A percentile compares a stretch with the other conserved stretches of the same genome.
These are phyloP conservation scores for Pilasporangium apinafurcum DNA, from an alignment of 352 stramenopile species.

Conservation along the genomic window DNA sequence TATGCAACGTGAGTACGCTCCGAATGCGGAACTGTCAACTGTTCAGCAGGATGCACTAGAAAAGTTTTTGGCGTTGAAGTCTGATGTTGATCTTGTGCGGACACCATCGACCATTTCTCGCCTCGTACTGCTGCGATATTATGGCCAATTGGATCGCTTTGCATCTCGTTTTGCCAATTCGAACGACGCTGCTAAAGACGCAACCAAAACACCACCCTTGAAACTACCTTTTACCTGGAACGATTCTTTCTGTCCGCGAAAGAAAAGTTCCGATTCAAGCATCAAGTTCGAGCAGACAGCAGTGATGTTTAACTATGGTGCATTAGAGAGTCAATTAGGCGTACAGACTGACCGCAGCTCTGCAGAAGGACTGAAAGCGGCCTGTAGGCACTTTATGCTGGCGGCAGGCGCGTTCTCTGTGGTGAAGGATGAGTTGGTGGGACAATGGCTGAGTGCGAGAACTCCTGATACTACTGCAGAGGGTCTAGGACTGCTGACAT, in stretches of 20 bases:
- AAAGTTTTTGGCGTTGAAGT: conserved; percentile 49
- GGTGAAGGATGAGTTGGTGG: conserved; percentile 49
- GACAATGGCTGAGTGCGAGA: conserved; percentile 23
- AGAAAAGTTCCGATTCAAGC: conserved; percentile 61
- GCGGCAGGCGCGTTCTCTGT: conserved; percentile 66
- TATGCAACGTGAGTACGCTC: conserved; percentile 59
- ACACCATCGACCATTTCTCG: conserved; percentile 58
- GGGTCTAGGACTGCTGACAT: conserved; percentile 57
- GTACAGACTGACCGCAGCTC: conserved; percentile 72
- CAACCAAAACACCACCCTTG: conserved; percentile 14
- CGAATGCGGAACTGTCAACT: conserved; percentile 4
- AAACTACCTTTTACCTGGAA: conserved; percentile 86
- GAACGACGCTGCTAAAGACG: background rate
- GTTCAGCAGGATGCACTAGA: conserved; percentile 28
- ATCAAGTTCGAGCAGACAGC: conserved; percentile 73
- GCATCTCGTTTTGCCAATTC: conserved; percentile 34
- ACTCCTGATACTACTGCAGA: conserved; percentile 63
- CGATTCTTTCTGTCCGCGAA: conserved; percentile 87
- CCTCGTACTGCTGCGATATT: conserved; percentile 72
- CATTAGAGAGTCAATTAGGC: conserved; percentile 75
- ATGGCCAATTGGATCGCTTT: conserved; percentile 65
- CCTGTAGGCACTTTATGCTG: conserved; percentile 82
- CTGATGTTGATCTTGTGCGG: conserved; percentile 64
- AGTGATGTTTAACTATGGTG: conserved; percentile 86
- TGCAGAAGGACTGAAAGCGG: conserved; percentile 72